These are phyloP conservation scores for Lactarius sanguifluus DNA, from an alignment of 768 basidiomycete genomes.

Conservation along the genomic window DNA sequence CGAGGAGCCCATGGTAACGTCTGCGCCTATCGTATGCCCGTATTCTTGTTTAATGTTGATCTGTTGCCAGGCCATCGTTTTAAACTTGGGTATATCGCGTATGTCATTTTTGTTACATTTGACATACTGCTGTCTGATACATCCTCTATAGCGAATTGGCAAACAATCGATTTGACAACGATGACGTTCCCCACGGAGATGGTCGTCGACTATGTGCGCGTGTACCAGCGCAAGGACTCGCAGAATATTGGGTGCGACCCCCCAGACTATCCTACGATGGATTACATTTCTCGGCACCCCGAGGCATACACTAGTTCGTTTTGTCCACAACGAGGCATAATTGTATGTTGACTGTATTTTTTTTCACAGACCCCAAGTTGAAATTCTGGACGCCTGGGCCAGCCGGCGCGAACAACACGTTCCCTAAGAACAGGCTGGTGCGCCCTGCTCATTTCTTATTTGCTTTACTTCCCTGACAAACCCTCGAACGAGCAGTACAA, in stretches of 20 bases:
- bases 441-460: not conserved
- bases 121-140: not conserved
- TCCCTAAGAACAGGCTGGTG: constrained; percentile 36
- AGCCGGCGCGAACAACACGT: constrained; percentile 36
- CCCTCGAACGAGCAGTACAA: constrained; percentile 9
- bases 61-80: constrained; percentile 44
- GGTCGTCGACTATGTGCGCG: constrained; percentile 75
- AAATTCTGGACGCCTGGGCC: constrained; percentile 34
- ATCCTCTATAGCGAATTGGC: constrained; percentile 57
- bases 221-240: constrained; percentile 65
- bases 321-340: constrained; percentile 10
- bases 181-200: constrained; percentile 71
- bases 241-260: constrained; percentile 70
- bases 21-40: not conserved
- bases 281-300: constrained; percentile 57
- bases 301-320: constrained; percentile 60
- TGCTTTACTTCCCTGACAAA: not conserved
- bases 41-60: constrained; percentile 5
- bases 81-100: constrained; percentile 65
- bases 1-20: constrained; percentile 51
- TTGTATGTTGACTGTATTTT: not conserved
- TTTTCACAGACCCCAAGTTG: constrained; percentile 35
- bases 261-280: constrained; percentile 58
- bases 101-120: constrained; percentile 27
- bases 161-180: constrained; percentile 52